Conservation (phyloP, 148 eudicot genomes). For the Dianthus caryophyllus region DNA sequence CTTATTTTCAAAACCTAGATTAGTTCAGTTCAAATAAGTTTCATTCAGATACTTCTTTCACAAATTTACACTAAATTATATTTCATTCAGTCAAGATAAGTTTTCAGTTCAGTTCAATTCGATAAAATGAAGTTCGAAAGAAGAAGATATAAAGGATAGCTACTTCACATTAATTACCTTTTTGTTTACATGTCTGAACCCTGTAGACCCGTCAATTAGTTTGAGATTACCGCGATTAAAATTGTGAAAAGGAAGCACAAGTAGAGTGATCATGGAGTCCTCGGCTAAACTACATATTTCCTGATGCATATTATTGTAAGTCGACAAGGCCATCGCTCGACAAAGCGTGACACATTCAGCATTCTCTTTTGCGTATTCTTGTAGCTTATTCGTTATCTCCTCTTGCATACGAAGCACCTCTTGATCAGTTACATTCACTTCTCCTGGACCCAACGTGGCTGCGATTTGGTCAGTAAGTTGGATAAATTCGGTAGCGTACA, state of each 20-base stretch:
- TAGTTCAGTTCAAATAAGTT: no score
- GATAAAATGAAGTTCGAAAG: no score
- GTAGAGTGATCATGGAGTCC: constrained; percentile 48
- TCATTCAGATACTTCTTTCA: no score
- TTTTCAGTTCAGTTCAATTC: no score
- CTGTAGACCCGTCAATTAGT: constrained; percentile 43
- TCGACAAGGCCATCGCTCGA: constrained; percentile 59
- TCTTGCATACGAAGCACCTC: constrained; percentile 47
- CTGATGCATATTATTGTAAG: constrained; percentile 70
- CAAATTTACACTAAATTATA: no score
- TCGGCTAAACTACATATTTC: constrained; percentile 66
- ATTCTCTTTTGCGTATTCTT: constrained; percentile 35
- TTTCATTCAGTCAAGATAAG: no score
- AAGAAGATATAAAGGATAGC: no score
- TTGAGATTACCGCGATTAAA: constrained; percentile 37
- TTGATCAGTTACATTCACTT: constrained; percentile 51
- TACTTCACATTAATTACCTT: constrained; percentile 83
- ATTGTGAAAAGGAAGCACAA: constrained; percentile 78
- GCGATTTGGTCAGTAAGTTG: constrained; percentile 72
- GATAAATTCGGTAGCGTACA: constrained; percentile 69
- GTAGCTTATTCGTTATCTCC: constrained; percentile 37
- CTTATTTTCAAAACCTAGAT: no score
- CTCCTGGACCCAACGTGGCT: constrained; percentile 42
- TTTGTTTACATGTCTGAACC: constrained; percentile 72
- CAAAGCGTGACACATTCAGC: constrained; percentile 47